phyloP scores from a whole-genome alignment of 2,329 filamentous ascomycete species.

The Simplicillium sp. region DNA sequence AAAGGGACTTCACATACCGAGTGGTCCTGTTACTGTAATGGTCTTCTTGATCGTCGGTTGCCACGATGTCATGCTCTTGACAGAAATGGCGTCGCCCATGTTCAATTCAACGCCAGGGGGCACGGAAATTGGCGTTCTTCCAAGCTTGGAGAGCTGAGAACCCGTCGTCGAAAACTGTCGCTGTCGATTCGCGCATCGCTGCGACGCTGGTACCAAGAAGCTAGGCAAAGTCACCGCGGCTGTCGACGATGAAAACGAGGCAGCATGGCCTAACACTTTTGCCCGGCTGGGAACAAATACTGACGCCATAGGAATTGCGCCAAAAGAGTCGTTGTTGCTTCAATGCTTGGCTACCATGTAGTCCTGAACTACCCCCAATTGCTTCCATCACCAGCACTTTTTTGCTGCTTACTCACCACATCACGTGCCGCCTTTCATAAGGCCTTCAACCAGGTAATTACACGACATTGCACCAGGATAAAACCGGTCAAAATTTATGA shows the following conservation, averaged over 20 bases:
- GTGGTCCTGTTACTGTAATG: conserved; percentile 70
- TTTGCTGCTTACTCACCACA: conserved; percentile 23
- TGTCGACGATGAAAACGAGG: conserved; percentile 29
- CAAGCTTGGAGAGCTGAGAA: conserved; percentile 69
- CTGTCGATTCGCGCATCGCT: conserved; percentile 21
- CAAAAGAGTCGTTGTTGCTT: not conserved
- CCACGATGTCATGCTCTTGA: conserved; percentile 48
- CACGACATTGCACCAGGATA: conserved; percentile 2
- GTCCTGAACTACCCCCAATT: not conserved
- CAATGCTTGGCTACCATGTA: not conserved
- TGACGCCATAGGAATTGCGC: conserved; percentile 20
- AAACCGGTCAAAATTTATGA: not conserved
- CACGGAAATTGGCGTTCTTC: conserved; percentile 67
- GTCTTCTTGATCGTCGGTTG: conserved; percentile 53
- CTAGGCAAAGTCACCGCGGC: conserved; percentile 49
- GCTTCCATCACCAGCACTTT: conserved; percentile 11
- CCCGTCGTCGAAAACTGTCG: conserved; percentile 61
- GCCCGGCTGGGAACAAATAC: conserved; percentile 60
- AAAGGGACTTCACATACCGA: conserved; percentile 45
- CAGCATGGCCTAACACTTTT: conserved; percentile 48
- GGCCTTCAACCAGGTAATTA: not conserved
- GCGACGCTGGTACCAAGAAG: conserved; percentile 67
- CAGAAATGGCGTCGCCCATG: conserved; percentile 50
- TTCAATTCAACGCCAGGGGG: conserved; percentile 75
- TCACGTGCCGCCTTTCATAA: conserved; percentile 15